phyloP scores from a whole-genome alignment of 2,329 filamentous ascomycete genomes.

The Venturia pyrina region DNA sequence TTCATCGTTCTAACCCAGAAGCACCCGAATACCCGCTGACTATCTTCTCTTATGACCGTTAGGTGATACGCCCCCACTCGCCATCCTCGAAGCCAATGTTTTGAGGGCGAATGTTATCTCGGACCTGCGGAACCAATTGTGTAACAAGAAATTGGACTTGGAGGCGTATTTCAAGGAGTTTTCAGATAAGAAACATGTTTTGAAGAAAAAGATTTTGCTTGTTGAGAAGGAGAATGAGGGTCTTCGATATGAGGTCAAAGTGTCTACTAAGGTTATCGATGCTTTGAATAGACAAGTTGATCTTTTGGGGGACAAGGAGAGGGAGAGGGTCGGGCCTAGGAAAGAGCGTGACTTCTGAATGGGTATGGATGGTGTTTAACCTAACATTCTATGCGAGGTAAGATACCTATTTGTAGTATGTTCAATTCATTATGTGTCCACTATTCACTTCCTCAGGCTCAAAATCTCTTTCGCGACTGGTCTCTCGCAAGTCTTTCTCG shows the following conservation, averaged over 20 bases:
- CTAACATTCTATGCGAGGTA: too few species aligned
- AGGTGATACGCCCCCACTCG: not conserved
- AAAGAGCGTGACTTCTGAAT: not conserved
- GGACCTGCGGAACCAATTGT: not conserved
- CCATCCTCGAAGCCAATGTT: not conserved
- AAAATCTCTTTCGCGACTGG: too few species aligned
- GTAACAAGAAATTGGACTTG: not conserved
- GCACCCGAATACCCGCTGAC: not conserved
- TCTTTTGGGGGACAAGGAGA: not conserved
- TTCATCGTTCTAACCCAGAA: not conserved
- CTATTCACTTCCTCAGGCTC: too few species aligned
- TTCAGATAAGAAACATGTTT: not conserved
- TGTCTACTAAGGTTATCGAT: not conserved
- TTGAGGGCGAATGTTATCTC: not conserved
- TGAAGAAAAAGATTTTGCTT: not conserved
- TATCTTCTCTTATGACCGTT: not conserved
- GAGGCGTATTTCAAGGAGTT: not conserved
- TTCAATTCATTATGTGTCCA: too few species aligned
- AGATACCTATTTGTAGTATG: too few species aligned
- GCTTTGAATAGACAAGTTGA: not conserved
- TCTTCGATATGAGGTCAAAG: not conserved
- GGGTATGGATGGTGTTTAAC: too few species aligned
- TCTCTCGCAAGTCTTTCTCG: too few species aligned
- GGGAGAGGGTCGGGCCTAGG: not conserved
- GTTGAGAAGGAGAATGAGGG: not conserved